Evolutionary conservation across 306 rosid genomes (phyloP).

Genomic region (Echinosophora koreensis): DNA sequence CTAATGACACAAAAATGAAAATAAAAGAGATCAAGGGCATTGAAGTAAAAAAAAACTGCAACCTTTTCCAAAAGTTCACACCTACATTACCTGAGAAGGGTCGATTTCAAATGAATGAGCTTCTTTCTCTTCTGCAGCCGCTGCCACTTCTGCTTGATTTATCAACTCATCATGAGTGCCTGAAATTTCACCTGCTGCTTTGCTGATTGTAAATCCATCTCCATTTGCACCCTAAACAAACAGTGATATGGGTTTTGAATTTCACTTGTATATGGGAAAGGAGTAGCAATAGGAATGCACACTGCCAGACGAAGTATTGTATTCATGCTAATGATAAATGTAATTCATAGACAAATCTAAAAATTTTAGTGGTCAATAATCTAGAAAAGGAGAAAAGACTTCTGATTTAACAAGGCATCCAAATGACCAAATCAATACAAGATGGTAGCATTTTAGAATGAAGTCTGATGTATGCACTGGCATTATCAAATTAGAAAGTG

Average conservation of each 20-base stretch:
- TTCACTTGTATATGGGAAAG: slow-evolving; percentile 2
- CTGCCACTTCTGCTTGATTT: slow-evolving; percentile 87
- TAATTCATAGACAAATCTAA: slow-evolving; percentile 24
- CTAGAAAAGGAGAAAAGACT: slow-evolving; percentile 7
- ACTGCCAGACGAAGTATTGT: neutral
- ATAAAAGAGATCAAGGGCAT: slow-evolving; percentile 11
- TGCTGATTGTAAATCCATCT: slow-evolving; percentile 90
- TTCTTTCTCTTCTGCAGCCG: slow-evolving; percentile 91
- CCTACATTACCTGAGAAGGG: slow-evolving; percentile 73
- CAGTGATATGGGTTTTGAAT: slow-evolving; percentile 25
- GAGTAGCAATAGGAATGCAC: slow-evolving; percentile 30
- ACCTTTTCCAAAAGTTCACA: slow-evolving; percentile 22
- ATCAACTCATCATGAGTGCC: slow-evolving; percentile 77
- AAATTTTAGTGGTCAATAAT: slow-evolving; percentile 20
- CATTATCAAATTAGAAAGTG: slow-evolving; percentile 16
- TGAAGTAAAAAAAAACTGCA: neutral
- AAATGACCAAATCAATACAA: slow-evolving; percentile 22
- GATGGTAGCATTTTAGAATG: slow-evolving; percentile 18
- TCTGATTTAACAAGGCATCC: slow-evolving; percentile 16
- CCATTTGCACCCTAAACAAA: slow-evolving; percentile 64
- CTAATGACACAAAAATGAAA: neutral
- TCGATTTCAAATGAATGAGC: slow-evolving; percentile 90
- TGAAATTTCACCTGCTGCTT: slow-evolving; percentile 79
- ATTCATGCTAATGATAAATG: slow-evolving; percentile 12
- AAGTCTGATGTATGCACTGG: slow-evolving; percentile 12